These are phyloP conservation scores for Populus tomentosa DNA, from an alignment of 441 rosid species.

Conservation along the genomic window DNA sequence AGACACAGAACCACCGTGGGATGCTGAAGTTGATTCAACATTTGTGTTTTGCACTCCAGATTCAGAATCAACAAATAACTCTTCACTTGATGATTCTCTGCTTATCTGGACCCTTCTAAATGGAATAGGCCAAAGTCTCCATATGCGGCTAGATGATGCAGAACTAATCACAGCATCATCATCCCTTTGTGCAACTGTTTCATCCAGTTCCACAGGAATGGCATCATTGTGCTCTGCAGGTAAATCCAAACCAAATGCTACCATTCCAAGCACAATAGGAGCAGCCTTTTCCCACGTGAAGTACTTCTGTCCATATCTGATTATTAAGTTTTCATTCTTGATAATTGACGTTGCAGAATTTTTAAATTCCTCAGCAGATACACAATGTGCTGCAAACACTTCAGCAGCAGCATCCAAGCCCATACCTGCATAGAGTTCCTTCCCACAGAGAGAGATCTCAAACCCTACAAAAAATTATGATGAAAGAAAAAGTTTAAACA, in stretches of 20 bases:
- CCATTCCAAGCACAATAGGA: conserved; percentile 62
- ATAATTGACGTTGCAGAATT: conserved; percentile 47
- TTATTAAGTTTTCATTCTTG: conserved; percentile 56
- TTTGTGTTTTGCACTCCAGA: conserved; percentile 44
- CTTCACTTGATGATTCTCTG: conserved; percentile 69
- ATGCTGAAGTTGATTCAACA: conserved; percentile 23
- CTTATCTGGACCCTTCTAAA: conserved; percentile 73
- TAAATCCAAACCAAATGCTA: conserved; percentile 59
- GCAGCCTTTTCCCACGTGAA: conserved; percentile 79
- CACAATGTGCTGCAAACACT: conserved; percentile 56
- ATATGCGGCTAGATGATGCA: conserved; percentile 52
- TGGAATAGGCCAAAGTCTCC: conserved; percentile 87
- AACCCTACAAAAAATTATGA: conserved; percentile 46
- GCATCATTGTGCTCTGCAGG: conserved; percentile 54
- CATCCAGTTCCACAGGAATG: conserved; percentile 56
- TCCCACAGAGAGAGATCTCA: conserved; percentile 78
- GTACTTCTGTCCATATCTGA: conserved; percentile 50
- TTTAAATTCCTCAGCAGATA: conserved; percentile 55
- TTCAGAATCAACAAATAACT: conserved; percentile 71
- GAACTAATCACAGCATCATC: conserved; percentile 39
- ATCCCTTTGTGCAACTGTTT: conserved; percentile 30
- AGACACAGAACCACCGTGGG: conserved; percentile 37
- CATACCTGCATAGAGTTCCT: conserved; percentile 66
- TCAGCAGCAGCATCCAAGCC: conserved; percentile 65
- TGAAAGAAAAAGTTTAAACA: conserved; percentile 15